Base-by-base conservation (phyloP, 2,329 filamentous ascomycete genomes). In the Fusarium secorum region DNA sequence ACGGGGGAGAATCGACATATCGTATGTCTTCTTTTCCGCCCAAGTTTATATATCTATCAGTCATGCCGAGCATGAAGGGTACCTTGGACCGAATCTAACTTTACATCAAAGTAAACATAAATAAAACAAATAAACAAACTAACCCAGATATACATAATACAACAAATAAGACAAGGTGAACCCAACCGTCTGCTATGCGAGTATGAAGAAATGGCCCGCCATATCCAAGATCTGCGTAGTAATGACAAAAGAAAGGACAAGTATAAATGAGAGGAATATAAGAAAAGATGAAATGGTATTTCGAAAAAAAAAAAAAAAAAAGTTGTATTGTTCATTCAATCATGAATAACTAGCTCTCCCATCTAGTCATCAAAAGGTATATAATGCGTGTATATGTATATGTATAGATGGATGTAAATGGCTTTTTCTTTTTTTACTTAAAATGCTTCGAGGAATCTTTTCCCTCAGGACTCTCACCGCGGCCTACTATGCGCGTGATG, bases 401-500 rank as follows among this genome's bases (percentile, higher is more conserved):
- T 55, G 64, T 56, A 32, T 56, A 63, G 32, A 67, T 53, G 54
- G 61, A 66, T 53, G 38, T 52, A 51, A 24, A 56, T 39, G 28
- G 24, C 26, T 5, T 28, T 39, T n/a, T 7, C 13, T 24, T 20
- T 41, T 15, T 41, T 71, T 51, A 71, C 33, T 71, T 71, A 28
- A 35, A 32, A 48, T 38, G 41, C 42, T 71, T 70, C 24, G 69
- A 18, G 18, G 53, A 41, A 41, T 76, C 75, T 60, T 79, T 82
- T 11, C 74, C 72, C n/a, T 83, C 82, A 0, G 82, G 81, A 41
- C 82, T 83, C 57, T 83, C 81, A 28, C 80, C 78, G 32, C 82
- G 76, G 4, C 77, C 79, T 7, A 82, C 82, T 44, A 83, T 83
- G 45, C 81, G 79, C 78, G 84, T 84, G 69, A 84, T 83, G 44